Conservation (phyloP, 2,329 filamentous ascomycete species). For the Fusarium keratoplasticum region DNA sequence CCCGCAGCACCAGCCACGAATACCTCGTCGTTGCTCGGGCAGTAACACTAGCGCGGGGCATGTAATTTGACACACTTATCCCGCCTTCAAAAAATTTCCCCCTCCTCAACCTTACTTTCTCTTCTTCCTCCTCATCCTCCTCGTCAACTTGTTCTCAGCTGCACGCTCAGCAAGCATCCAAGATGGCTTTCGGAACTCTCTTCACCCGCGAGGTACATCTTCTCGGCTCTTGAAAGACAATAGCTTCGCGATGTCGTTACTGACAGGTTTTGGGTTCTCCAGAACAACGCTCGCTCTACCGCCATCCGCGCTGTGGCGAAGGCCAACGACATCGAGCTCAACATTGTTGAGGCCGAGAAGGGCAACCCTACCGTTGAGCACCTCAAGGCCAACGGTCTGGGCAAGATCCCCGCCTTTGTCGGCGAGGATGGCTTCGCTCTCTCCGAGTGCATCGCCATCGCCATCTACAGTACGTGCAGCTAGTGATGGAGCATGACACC, state of each 20-base stretch:
- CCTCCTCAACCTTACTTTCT: slow-evolving; percentile 38
- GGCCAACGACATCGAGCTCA: slow-evolving; percentile 94
- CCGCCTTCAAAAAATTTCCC: slow-evolving; percentile 50
- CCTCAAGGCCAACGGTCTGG: slow-evolving; percentile 85
- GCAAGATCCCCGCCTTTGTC: slow-evolving; percentile 93
- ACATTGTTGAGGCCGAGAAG: slow-evolving; percentile 79
- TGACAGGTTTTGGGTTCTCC: slow-evolving; percentile 47
- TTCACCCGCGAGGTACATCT: slow-evolving; percentile 82
- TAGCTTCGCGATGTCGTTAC: slow-evolving; percentile 46
- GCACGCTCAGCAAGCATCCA: slow-evolving; percentile 56
- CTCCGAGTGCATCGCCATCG: slow-evolving; percentile 91
- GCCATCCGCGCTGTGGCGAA: slow-evolving; percentile 94
- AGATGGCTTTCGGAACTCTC: slow-evolving; percentile 97
- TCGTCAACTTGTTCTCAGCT: slow-evolving; percentile 45
- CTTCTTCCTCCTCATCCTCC: slow-evolving; percentile 38
- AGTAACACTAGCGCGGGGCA: slow-evolving; percentile 51
- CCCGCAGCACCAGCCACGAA: slow-evolving; percentile 29
- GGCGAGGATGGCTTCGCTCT: slow-evolving; percentile 92
- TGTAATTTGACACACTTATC: slow-evolving; percentile 43
- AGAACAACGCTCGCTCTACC: slow-evolving; percentile 92
- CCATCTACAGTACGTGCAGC: slow-evolving; percentile 89
- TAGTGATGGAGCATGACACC: slow-evolving; percentile 19
- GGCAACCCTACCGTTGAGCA: slow-evolving; percentile 79
- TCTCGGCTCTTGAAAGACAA: slow-evolving; percentile 33
- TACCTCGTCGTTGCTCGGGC: slow-evolving; percentile 40